A percentile compares a stretch with the other conserved stretches of the same genome.
Conservation (phyloP, 2,329 filamentous ascomycete genomes). For the Penicillium sp. region DNA sequence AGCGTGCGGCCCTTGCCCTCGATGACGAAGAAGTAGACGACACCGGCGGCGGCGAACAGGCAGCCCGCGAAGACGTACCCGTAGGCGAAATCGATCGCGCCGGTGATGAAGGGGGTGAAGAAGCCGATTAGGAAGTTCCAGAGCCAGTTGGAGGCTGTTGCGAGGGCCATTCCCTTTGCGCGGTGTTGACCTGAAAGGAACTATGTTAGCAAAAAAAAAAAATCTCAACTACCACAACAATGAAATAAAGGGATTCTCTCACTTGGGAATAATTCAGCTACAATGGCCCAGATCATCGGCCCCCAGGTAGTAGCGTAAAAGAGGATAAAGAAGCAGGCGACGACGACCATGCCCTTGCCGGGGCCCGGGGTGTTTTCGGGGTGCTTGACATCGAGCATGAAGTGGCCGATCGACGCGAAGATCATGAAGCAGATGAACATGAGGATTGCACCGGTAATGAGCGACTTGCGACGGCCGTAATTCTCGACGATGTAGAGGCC, state of each 20-base stretch:
- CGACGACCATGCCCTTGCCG: constrained; percentile 72
- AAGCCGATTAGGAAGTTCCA: constrained; percentile 77
- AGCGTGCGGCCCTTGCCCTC: constrained; percentile 72
- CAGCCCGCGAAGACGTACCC: constrained; percentile 79
- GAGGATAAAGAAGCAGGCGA: constrained; percentile 74
- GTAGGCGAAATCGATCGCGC: constrained; percentile 72
- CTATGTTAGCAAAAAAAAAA: too few relatives aligned
- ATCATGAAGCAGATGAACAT: constrained; percentile 69
- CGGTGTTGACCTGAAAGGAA: constrained; percentile 46
- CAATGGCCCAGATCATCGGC: constrained; percentile 59
- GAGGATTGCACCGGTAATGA: constrained; percentile 70
- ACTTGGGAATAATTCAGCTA: constrained; percentile 47
- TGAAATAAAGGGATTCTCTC: too few relatives aligned
- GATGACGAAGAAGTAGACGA: constrained; percentile 77
- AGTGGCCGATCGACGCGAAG: constrained; percentile 63
- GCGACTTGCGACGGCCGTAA: constrained; percentile 69
- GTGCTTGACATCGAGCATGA: constrained; percentile 41
- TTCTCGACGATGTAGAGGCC: constrained; percentile 72
- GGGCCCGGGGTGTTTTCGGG: constrained; percentile 53
- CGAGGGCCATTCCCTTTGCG: constrained; percentile 78
- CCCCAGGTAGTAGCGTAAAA: constrained; percentile 72
- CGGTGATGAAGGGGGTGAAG: constrained; percentile 78
- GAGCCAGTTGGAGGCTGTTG: constrained; percentile 76
- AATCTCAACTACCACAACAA: too few relatives aligned
- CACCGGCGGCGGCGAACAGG: constrained; percentile 64